phyloP scores from a whole-genome alignment of 202 grass and related monocot species.

The Panicum hallii region DNA sequence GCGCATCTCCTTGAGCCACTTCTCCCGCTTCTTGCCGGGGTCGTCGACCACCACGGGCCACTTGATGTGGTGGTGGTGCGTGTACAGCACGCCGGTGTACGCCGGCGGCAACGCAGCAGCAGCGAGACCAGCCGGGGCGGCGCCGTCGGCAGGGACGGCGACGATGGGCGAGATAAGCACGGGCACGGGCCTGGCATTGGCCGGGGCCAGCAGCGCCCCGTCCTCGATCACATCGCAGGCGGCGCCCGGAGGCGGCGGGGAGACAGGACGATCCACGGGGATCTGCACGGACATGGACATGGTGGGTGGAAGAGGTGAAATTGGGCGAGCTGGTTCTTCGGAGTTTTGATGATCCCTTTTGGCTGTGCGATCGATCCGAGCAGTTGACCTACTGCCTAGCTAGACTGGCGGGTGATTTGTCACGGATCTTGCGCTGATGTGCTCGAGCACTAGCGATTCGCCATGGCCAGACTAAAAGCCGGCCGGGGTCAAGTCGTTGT shows the following conservation, averaged over 20 bases:
- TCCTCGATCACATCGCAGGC: not conserved
- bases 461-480: not conserved
- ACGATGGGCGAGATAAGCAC: slow-evolving; percentile 3
- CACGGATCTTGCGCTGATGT: slow-evolving; percentile 4
- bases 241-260: not conserved
- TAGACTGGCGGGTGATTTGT: slow-evolving; percentile 5
- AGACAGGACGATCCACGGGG: not conserved
- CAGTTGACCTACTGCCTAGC: not conserved
- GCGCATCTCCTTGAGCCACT: slow-evolving; percentile 40
- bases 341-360: slow-evolving; percentile 3
- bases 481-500: not conserved
- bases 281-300: slow-evolving; percentile 33
- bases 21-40: not conserved
- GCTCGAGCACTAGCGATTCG: not conserved
- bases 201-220: not conserved
- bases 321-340: not conserved
- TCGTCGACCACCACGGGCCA: not conserved
- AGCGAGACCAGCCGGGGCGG: not conserved
- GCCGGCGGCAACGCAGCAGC: not conserved
- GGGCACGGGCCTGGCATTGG: not conserved
- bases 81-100: slow-evolving; percentile 30
- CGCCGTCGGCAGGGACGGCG: not conserved
- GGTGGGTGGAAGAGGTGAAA: not conserved
- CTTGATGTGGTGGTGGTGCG: slow-evolving; percentile 18
- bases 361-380: not conserved